A percentile compares a stretch with the other conserved stretches of the same genome.
Evolutionary conservation across 2,329 filamentous ascomycete genomes (phyloP).

Genomic region (Verticillium klebahnii): DNA sequence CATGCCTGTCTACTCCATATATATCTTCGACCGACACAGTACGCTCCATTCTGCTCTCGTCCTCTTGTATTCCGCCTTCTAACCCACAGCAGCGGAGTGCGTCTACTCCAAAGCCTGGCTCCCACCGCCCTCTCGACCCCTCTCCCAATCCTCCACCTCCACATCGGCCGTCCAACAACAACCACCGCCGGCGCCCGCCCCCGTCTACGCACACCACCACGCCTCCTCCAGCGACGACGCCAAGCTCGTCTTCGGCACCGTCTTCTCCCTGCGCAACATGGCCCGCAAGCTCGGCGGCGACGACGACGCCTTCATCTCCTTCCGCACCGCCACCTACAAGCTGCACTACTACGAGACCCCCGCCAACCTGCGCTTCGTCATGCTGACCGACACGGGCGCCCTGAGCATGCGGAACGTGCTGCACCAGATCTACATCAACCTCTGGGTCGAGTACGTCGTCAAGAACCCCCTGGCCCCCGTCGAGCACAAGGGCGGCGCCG

Average conservation of each 20-base stretch:
- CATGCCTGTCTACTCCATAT: conserved; percentile 97
- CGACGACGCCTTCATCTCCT: conserved; percentile 93
- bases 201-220: conserved; percentile 1
- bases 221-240: conserved; percentile 67
- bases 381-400: conserved; percentile 87
- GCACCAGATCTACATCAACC: conserved; percentile 97
- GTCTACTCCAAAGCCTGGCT: conserved; percentile 92
- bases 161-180: conserved; percentile 8
- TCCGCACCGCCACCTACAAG: conserved; percentile 92
- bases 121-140: conserved; percentile 39
- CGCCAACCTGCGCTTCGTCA: conserved; percentile 90
- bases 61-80: conserved; percentile 2
- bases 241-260: conserved; percentile 94
- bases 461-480: conserved; percentile 67
- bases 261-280: conserved; percentile 97
- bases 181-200: conserved; percentile 6
- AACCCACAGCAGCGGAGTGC: conserved; percentile 70
- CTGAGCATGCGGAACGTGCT: conserved; percentile 89
- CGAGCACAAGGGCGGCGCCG: conserved; percentile 63
- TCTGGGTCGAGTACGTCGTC: conserved; percentile 91
- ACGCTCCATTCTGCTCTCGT: conserved; percentile 25
- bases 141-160: conserved; percentile 25
- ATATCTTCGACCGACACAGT: conserved; percentile 99
- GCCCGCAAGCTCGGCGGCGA: conserved; percentile 89
- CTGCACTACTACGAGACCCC: conserved; percentile 99